These are phyloP conservation scores for Hippophae rhamnoides DNA, from an alignment of 306 rosid genomes.

Conservation along the genomic window DNA sequence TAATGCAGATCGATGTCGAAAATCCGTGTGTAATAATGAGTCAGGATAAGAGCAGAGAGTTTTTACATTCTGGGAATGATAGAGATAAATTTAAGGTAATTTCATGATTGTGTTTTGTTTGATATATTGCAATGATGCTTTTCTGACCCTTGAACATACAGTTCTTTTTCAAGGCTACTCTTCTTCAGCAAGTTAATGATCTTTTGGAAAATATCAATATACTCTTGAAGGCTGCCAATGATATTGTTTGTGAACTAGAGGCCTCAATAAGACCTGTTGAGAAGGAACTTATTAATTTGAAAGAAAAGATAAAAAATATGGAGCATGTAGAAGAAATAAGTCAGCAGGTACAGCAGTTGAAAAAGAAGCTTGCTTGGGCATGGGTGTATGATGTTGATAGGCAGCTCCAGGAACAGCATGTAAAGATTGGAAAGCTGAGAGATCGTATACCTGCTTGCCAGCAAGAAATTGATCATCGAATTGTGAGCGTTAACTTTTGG, in stretches of 20 bases:
- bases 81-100: conserved; percentile 89
- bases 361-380: conserved; percentile 92
- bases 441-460: conserved; percentile 69
- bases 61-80: conserved; percentile 83
- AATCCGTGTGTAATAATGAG: conserved; percentile 92
- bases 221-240: conserved; percentile 41
- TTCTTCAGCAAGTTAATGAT: conserved; percentile 87
- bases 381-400: conserved; percentile 79
- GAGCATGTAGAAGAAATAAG: conserved; percentile 76
- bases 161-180: conserved; percentile 95
- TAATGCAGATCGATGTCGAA: conserved; percentile 82
- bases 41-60: conserved; percentile 92
- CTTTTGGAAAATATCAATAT: conserved; percentile 55
- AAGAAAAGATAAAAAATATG: conserved; percentile 65
- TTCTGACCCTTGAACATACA: conserved; percentile 41
- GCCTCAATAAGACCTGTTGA: conserved; percentile 63
- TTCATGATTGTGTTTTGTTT: conserved; percentile 10
- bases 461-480: conserved; percentile 53
- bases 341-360: conserved; percentile 50
- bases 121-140: conserved; percentile 17
- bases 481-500: conserved; percentile 29
- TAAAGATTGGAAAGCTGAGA: conserved; percentile 48
- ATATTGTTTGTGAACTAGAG: conserved; percentile 56
- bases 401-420: conserved; percentile 41
- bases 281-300: conserved; percentile 66